Percentiles rank a stretch among this genome's conserved stretches.
Conservation (phyloP, 176 grass and related monocot species). For the Calamus simplicifolius region DNA sequence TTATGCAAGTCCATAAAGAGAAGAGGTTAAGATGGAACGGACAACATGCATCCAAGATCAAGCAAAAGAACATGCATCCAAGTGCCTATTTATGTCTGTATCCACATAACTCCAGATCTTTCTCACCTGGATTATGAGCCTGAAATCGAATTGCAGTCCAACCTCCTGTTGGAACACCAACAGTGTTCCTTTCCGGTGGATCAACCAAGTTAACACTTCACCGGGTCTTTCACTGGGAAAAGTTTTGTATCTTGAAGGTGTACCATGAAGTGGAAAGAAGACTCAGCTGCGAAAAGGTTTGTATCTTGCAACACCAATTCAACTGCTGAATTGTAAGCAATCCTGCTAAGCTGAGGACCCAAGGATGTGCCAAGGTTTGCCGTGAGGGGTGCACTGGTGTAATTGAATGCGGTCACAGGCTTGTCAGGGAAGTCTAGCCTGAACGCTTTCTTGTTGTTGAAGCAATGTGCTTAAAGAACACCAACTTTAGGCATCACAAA, state of each 20-base stretch:
- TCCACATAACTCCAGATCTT: no score
- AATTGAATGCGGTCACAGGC: no score
- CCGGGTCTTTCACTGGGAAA: constrained; percentile 32
- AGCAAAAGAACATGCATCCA: no score
- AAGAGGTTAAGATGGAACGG: no score
- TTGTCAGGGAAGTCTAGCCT: no score
- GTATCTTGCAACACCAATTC: constrained; percentile 61
- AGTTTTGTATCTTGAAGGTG: no score
- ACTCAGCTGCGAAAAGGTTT: constrained; percentile 41
- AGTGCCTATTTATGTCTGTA: no score
- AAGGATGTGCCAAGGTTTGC: constrained; percentile 35
- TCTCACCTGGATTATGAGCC: constrained; percentile 32
- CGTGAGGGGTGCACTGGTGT: constrained; percentile 40
- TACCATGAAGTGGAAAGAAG: constrained; percentile 59
- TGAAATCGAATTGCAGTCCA: constrained; percentile 46
- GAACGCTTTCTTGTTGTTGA: no score
- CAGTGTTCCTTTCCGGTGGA: constrained; percentile 48
- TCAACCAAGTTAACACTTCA: constrained; percentile 41
- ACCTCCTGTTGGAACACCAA: constrained; percentile 45
- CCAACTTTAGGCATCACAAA: no score
- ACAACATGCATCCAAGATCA: no score
- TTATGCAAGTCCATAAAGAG: no score
- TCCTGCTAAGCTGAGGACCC: constrained; percentile 44
- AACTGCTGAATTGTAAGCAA: constrained; percentile 40
- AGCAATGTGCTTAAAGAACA: no score